A percentile compares a stretch with the other conserved stretches of the same genome.
phyloP scores from a whole-genome alignment of 805 yeast genomes.

The Lachancea quebecensis region DNA sequence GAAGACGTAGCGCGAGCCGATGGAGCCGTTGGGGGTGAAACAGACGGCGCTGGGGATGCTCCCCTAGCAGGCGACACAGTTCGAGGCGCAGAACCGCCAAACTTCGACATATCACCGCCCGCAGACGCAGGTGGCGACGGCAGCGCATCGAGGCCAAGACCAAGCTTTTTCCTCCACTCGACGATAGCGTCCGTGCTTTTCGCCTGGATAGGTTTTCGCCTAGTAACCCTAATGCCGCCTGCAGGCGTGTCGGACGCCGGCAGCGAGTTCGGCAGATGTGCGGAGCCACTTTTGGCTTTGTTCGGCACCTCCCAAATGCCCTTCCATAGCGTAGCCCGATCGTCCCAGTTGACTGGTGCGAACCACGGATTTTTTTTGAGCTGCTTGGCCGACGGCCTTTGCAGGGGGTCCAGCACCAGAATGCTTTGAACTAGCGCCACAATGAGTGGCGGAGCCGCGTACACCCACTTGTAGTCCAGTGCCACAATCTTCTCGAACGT shows the following conservation, averaged over 20 bases:
- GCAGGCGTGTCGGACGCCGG: constrained; percentile 16
- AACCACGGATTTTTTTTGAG: constrained; percentile 72
- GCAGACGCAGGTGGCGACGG: constrained; percentile 7
- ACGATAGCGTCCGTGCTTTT: constrained; percentile 32
- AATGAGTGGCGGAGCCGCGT: constrained; percentile 53
- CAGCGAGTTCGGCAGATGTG: no score
- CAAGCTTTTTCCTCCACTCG: constrained; percentile 33
- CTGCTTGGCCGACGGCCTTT: constrained; percentile 49
- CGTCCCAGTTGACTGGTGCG: constrained; percentile 55
- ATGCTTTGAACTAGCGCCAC: constrained; percentile 62
- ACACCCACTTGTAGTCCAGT: constrained; percentile 62
- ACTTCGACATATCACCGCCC: neutral
- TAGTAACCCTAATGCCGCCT: constrained; percentile 24
- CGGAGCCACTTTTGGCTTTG: neutral
- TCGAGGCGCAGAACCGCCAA: neutral
- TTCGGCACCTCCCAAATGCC: constrained; percentile 59
- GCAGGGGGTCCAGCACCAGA: constrained; percentile 62
- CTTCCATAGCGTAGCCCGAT: constrained; percentile 64
- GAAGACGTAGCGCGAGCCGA: no score
- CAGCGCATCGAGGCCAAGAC: constrained; percentile 12
- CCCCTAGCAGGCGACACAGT: neutral
- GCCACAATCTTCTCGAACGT: constrained; percentile 85
- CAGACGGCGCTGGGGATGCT: neutral
- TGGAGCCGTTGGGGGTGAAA: neutral
- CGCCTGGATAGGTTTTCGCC: constrained; percentile 26